Percentiles rank a stretch among this genome's conserved stretches.
phyloP scores from a whole-genome alignment of 257 asterid genomes.

The Pogostemon cablin region DNA sequence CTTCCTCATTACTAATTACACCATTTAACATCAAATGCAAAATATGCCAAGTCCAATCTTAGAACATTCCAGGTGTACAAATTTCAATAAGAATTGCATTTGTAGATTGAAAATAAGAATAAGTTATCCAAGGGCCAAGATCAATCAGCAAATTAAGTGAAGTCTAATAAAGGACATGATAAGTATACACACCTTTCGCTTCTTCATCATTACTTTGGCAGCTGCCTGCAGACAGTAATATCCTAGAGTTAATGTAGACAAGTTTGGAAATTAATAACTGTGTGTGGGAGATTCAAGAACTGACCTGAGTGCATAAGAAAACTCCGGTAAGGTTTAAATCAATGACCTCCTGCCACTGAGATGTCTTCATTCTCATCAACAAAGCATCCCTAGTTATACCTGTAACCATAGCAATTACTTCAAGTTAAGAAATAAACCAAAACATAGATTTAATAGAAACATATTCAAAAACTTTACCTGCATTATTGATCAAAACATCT shows the following conservation, averaged over 20 bases:
- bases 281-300: conserved; percentile 24
- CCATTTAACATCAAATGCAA: not conserved
- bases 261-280: not conserved
- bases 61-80: not conserved
- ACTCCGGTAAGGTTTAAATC: conserved; percentile 94
- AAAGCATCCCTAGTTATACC: conserved; percentile 92
- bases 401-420: conserved; percentile 40
- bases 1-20: not conserved
- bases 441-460: conserved; percentile 25
- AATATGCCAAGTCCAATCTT: not conserved
- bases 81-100: not conserved
- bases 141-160: conserved; percentile 15
- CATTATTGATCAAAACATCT: conserved; percentile 83
- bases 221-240: conserved; percentile 70
- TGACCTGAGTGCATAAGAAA: conserved; percentile 85
- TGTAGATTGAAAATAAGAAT: not conserved
- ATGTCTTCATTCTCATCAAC: conserved; percentile 87
- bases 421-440: not conserved
- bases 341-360: conserved; percentile 97
- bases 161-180: not conserved
- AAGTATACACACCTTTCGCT: conserved; percentile 67
- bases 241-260: conserved; percentile 28
- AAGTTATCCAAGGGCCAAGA: not conserved
- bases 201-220: conserved; percentile 93
- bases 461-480: conserved; percentile 52